These are phyloP conservation scores for Lepidopterella palustris DNA, from an alignment of 495 filamentous ascomycete genomes.

Conservation along the genomic window DNA sequence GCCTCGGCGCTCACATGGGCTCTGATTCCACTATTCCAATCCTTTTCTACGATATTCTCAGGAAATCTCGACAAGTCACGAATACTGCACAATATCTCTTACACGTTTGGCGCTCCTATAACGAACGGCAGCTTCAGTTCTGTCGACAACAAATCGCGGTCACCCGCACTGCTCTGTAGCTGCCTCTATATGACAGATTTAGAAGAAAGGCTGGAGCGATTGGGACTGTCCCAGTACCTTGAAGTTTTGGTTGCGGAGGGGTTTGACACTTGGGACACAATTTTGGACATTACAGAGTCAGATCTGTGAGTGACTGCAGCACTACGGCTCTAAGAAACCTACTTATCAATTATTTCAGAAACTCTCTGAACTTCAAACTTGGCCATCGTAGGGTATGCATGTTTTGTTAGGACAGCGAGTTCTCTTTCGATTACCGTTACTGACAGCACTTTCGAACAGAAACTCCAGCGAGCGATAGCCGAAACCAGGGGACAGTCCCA, in stretches of 20 bases:
- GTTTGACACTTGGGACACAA: slow-evolving; percentile 75
- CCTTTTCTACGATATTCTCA: no score
- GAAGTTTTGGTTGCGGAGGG: slow-evolving; percentile 63
- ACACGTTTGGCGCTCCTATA: no score
- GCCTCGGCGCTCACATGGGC: no score
- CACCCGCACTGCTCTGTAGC: not conserved
- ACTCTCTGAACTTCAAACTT: slow-evolving; percentile 63
- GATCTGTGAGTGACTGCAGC: slow-evolving; percentile 53
- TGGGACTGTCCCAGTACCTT: slow-evolving; percentile 69
- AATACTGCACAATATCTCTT: no score
- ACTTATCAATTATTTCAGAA: slow-evolving; percentile 39
- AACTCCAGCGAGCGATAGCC: slow-evolving; percentile 34
- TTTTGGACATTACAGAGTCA: slow-evolving; percentile 72
- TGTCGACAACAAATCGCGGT: no score
- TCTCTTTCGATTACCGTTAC: not conserved
- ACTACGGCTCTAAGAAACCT: slow-evolving; percentile 1
- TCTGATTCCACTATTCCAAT: no score
- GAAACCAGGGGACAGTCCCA: slow-evolving; percentile 22
- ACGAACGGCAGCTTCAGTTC: no score
- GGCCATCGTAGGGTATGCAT: slow-evolving; percentile 66
- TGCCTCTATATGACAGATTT: slow-evolving; percentile 49
- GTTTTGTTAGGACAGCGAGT: no score
- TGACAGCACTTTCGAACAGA: slow-evolving; percentile 18
- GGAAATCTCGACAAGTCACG: no score
- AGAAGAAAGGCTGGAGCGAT: slow-evolving; percentile 54